Conservation (phyloP, 306 rosid genomes). For the Alnus glutinosa region DNA sequence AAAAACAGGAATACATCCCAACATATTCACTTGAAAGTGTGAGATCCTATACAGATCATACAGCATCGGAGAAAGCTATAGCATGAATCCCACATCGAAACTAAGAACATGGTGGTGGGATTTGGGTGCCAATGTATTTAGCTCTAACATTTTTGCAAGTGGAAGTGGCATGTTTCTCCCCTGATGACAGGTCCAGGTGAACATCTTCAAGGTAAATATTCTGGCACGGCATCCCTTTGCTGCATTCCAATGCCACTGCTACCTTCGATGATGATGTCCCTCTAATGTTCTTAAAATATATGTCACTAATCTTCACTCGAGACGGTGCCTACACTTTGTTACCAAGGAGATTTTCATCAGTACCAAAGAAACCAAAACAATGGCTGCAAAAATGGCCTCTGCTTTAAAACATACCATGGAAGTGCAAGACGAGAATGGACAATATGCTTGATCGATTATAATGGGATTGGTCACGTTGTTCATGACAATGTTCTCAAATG, state of each 20-base stretch:
- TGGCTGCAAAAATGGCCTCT: too few relatives aligned
- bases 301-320: slow-evolving; percentile 49
- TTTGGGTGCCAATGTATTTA: slow-evolving; percentile 52
- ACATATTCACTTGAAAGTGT: background rate
- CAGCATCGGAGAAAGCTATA: background rate
- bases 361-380: background rate
- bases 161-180: slow-evolving; percentile 39
- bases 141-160: slow-evolving; percentile 54
- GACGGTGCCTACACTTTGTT: slow-evolving; percentile 38
- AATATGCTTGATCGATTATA: slow-evolving; percentile 46
- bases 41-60: background rate
- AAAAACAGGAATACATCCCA: too few relatives aligned
- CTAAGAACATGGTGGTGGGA: slow-evolving; percentile 54
- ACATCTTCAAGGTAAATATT: slow-evolving; percentile 56
- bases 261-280: slow-evolving; percentile 51
- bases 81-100: slow-evolving; percentile 5
- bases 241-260: slow-evolving; percentile 48
- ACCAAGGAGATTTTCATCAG: background rate
- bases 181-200: slow-evolving; percentile 37
- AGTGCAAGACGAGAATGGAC: slow-evolving; percentile 45
- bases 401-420: slow-evolving; percentile 22
- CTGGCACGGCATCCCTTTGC: slow-evolving; percentile 50
- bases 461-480: slow-evolving; percentile 57
- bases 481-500: slow-evolving; percentile 49
- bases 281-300: slow-evolving; percentile 50